Base-by-base conservation (phyloP, 1,284 basidiomycete genomes). In the Exobasidium cylindrosporum region DNA sequence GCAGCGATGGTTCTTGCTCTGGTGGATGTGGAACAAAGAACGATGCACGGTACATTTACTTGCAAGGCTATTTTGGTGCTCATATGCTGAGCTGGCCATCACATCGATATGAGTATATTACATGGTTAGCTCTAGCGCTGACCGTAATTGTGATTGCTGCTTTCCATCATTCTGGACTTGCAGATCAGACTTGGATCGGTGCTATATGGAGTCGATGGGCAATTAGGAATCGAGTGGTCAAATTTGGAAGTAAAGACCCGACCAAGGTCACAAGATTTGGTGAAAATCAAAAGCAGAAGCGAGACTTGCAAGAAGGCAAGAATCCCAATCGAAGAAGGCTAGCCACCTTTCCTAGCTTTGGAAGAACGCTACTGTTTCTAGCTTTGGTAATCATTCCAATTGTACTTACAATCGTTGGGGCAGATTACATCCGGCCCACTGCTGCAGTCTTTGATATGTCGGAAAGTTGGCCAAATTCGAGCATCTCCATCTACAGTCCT, bases 371-470 rank as follows among this genome's bases (percentile, higher is more conserved):
- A 24, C 62, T 76, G 5, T 63, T 77, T n/a, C 63, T 69, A 58
- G 66, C 69, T 59, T 55, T 78, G 54, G 29, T 76, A 2, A 68
- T 71, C 1, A 55, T 78, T 0, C 74, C 74, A 32, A 58, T 76
- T 57, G 55, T 67, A 5, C 58, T 80, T 60, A 78, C 76, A 7
- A 57, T 89, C 61, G 81, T 87, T 17, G 90, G 90, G 11, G 85
- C 87, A 10, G 90, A 92, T 80, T 90, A 91, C 75, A 84, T 91
- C 69, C 82, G 84, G 0, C 89, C 89, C 0, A 76, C 78, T 13
- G 80, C 83, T 1, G 55, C 62, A 46, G 63, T 78, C 49, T 80
- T 78, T 47, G 74, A 70, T 63, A 62, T 73, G 45, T 59, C 65
- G 2, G 61, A 64, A 23, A 67, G 67, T 57, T 73, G 63, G 67